Evolutionary conservation across 768 basidiomycete genomes (phyloP), one percentile per base, ranked within the genome.

Genomic region (Panellus pusillus): DNA sequence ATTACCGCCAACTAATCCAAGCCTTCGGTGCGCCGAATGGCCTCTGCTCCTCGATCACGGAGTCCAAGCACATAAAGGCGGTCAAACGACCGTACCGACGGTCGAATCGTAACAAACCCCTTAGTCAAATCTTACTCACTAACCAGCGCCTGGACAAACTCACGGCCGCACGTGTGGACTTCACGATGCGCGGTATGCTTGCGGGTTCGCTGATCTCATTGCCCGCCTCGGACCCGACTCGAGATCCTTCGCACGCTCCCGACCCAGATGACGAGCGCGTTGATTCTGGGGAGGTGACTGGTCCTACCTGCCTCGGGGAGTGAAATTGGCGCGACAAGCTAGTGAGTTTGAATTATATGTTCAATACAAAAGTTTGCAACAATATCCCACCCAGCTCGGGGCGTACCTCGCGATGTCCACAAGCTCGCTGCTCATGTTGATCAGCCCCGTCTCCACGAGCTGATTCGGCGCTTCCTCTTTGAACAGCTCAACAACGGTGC

Each of bases 11-110:
- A 70, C 73, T 31, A 1, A 53, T 14, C 54, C 58, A 20, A 44
- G 42, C 60, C 0, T 74, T 72, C 53, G 68, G 68, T 9, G 60
- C 68, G 1, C 71, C 68, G 2, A 71, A 71, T 43, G 68, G 73
- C 0, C 63, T 73, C 1, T 74, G 71, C 35, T 71, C 64, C 0
- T 73, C 66, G 0, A 73, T 72, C 13, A 73, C 65, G 0, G 70
- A 74, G 28, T 62, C 61, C 0, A 68, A 66, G n/a, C 72, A 71
- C 35, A 69, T 72, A 36, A 66, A 60, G 7, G 68, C 66, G 5
- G 67, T 74, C 5, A 74, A 74, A 42, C 45, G 69, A 28, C 72
- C 69, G 1, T 74, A 64, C 40, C 45, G 57, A 1, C 49, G 50
- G 1, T 71, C 69, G 0, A 73, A 58, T 51, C 13, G 45, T 2